Base-by-base conservation (phyloP, 2,329 filamentous ascomycete species). In the Daldinia sp. region DNA sequence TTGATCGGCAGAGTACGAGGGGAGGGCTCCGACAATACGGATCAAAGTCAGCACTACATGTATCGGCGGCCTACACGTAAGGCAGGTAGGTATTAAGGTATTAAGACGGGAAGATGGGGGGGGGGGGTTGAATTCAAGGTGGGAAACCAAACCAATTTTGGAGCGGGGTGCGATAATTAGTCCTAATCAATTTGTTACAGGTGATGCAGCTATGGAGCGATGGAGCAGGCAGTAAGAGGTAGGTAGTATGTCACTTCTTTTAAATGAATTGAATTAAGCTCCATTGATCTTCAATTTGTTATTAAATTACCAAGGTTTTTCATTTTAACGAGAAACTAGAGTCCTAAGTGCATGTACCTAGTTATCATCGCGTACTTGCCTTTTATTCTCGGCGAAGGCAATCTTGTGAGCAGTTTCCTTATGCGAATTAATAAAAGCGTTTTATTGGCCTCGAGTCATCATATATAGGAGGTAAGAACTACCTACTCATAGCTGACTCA, bases 151-250 rank as follows among this genome's bases (percentile, higher is more conserved):
- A 18, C 39, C 20, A 39, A 57, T 60, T 20, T 20, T 57, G 51
- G 60, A 54, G 60, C 58, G 67, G 67, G 67, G 64, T 70, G 60
- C 55, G 67, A 69, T 67, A 69, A 69, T 67, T 64, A 64, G 60
- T 66, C 44, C 44, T 37, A 54, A 35, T 54, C 33, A 55, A 39
- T 39, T 35, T 60, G 57, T 50, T 60, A 60, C 57, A 60, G 56
- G 56, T 60, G 44, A 33, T 67, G 60, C 63, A 53, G 58, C 33
- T 9, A 35, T 35, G 33, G 33, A 35, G 30, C 30, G 5, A 48
- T 55, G 39, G n/a, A 42, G 39, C n/a, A 42, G n/a, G 20, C 20
- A 23, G 20, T 23, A 23, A 23, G 20, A 33, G 30, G 30, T 30
- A 30, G 4, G 4, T 54, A 41, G 55, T n/a, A 48, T 41, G 42